phyloP scores from a whole-genome alignment of 2,329 filamentous ascomycete genomes.

The Fusarium dimerum region DNA sequence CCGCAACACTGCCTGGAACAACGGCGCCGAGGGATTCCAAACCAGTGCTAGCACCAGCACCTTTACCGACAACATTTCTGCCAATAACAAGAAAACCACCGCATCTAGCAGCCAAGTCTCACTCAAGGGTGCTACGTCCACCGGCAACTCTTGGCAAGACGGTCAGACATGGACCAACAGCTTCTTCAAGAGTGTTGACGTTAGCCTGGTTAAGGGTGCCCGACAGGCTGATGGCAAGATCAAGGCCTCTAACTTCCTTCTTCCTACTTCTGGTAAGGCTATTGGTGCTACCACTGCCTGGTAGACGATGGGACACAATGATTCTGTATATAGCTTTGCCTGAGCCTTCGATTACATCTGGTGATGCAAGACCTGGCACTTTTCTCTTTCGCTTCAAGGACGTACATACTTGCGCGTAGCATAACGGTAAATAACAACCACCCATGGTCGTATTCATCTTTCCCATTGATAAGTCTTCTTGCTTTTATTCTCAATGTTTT shows the following conservation, averaged over 20 bases:
- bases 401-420: too few relatives aligned
- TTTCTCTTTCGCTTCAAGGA: too few relatives aligned
- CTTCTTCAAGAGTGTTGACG: slow-evolving; percentile 40
- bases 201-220: slow-evolving; percentile 36
- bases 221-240: slow-evolving; percentile 42
- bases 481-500: too few relatives aligned
- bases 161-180: slow-evolving; percentile 39
- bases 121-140: slow-evolving; percentile 16
- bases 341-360: too few relatives aligned
- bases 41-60: slow-evolving; percentile 31
- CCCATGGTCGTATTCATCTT: too few relatives aligned
- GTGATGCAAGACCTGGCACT: too few relatives aligned
- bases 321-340: not conserved
- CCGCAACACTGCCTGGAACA: slow-evolving; percentile 49
- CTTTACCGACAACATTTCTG: slow-evolving; percentile 42
- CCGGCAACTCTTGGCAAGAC: slow-evolving; percentile 46
- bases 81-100: slow-evolving; percentile 10
- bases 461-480: too few relatives aligned
- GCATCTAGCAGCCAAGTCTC: slow-evolving; percentile 12
- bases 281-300: slow-evolving; percentile 24
- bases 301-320: not conserved
- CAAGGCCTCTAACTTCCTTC: slow-evolving; percentile 42
- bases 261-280: slow-evolving; percentile 35
- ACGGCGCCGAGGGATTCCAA: slow-evolving; percentile 34
- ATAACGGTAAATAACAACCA: too few relatives aligned